Conservation (phyloP, 2,329 filamentous ascomycete species). For the Lachnellula hyalina region DNA sequence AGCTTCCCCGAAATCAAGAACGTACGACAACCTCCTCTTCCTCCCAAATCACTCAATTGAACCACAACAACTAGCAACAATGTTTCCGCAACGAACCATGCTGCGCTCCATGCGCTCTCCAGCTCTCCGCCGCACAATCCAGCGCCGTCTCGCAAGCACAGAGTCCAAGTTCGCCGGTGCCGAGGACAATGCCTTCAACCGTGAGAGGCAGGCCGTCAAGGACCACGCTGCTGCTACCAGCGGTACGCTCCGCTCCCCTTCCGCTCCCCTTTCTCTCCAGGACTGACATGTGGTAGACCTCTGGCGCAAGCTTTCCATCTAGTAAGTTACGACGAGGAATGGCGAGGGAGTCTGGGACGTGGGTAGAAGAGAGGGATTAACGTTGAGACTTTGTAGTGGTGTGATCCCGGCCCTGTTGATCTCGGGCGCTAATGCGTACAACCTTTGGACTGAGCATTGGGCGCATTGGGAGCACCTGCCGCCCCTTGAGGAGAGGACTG, state of each 20-base stretch:
- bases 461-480: slow-evolving; percentile 85
- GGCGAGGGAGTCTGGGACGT: neutral
- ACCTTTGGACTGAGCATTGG: slow-evolving; percentile 94
- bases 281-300: slow-evolving; percentile 57
- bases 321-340: slow-evolving; percentile 53
- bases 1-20: neutral
- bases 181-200: slow-evolving; percentile 86
- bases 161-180: slow-evolving; percentile 52
- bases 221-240: slow-evolving; percentile 80
- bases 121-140: slow-evolving; percentile 50
- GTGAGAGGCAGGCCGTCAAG: slow-evolving; percentile 85
- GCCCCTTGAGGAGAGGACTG: slow-evolving; percentile 81
- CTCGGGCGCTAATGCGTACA: slow-evolving; percentile 76
- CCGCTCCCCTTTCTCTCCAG: neutral
- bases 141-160: slow-evolving; percentile 68
- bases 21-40: neutral
- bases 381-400: slow-evolving; percentile 47
- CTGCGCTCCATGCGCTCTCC: slow-evolving; percentile 53
- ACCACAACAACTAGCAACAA: slow-evolving; percentile 36
- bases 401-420: slow-evolving; percentile 69
- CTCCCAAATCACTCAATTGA: neutral
- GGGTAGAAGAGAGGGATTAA: slow-evolving; percentile 3
- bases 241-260: slow-evolving; percentile 53
- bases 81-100: slow-evolving; percentile 60
- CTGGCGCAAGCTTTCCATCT: slow-evolving; percentile 94